These are phyloP conservation scores for Mimosa pudica DNA, from an alignment of 306 rosid genomes.

Conservation along the genomic window DNA sequence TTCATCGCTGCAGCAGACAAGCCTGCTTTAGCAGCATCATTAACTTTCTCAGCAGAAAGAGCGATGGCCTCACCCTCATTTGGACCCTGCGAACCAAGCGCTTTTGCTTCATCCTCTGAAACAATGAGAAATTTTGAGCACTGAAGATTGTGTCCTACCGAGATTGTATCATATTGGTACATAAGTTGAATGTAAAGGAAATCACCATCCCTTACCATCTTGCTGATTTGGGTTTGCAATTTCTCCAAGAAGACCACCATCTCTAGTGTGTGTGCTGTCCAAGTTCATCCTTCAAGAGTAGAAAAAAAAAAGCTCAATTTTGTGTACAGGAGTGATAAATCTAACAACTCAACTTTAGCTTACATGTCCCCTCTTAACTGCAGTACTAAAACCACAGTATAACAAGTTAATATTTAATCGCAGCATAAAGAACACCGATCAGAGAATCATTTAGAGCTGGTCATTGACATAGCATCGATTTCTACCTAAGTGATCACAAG, in stretches of 20 bases:
- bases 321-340: constrained; percentile 28
- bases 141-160: constrained; percentile 18
- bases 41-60: constrained; percentile 72
- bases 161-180: constrained; percentile 22
- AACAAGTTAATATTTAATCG: constrained; percentile 24
- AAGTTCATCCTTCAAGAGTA: constrained; percentile 61
- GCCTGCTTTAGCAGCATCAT: constrained; percentile 92
- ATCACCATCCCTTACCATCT: constrained; percentile 58
- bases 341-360: constrained; percentile 27
- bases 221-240: constrained; percentile 58
- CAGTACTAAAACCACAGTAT: constrained; percentile 19
- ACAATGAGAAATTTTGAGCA: constrained; percentile 36
- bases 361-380: constrained; percentile 12
- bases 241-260: constrained; percentile 63
- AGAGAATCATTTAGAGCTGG: not conserved
- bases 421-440: not conserved
- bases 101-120: constrained; percentile 69
- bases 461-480: not conserved
- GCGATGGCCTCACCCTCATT: constrained; percentile 61
- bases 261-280: constrained; percentile 59
- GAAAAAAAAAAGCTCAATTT: constrained; percentile 37
- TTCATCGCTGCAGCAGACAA: constrained; percentile 97
- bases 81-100: constrained; percentile 57
- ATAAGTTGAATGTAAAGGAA: constrained; percentile 16
- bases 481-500: not conserved